phyloP scores from a whole-genome alignment of 192 early-diverging fungal species.

The Funneliformis geosporum region DNA sequence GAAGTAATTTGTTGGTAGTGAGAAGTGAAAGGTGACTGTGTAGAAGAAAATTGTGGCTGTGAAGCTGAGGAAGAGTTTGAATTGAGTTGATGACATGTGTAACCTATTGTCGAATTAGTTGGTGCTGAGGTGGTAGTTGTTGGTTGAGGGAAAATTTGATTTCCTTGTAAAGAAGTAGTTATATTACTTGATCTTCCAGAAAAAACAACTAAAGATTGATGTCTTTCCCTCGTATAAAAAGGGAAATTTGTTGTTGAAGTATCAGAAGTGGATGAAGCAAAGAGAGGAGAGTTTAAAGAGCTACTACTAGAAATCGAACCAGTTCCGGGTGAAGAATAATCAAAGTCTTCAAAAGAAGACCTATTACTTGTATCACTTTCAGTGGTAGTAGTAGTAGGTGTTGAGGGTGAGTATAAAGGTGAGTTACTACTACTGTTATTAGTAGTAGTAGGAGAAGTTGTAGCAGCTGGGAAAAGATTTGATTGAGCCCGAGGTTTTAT shows the following conservation, averaged over 20 bases:
- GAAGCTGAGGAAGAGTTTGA: neutral
- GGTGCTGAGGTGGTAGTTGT: neutral
- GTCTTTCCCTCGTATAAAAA: constrained; percentile 26
- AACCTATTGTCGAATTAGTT: neutral
- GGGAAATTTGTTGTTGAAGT: neutral
- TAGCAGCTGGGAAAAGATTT: constrained; percentile 3
- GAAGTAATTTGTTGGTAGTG: no score
- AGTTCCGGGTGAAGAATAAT: constrained; percentile 21
- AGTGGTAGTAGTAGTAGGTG: constrained; percentile 10
- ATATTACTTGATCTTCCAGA: constrained; percentile 10
- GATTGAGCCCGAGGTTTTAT: constrained; percentile 23
- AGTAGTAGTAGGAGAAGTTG: neutral
- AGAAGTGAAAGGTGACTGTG: no score
- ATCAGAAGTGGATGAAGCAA: neutral
- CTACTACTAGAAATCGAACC: constrained; percentile 22
- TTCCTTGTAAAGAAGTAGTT: neutral
- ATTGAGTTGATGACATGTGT: neutral
- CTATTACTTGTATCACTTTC: constrained; percentile 27
- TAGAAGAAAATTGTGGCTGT: neutral
- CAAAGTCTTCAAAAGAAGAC: constrained; percentile 30
- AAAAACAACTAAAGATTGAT: constrained; percentile 30
- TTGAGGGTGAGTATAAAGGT: neutral
- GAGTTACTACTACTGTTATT: neutral
- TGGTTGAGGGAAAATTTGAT: neutral
- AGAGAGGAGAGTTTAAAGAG: constrained; percentile 17